Percentiles rank a stretch among this genome's conserved stretches.
These are phyloP conservation scores for Potentilla sterilis DNA, from an alignment of 306 rosid species.

Conservation along the genomic window DNA sequence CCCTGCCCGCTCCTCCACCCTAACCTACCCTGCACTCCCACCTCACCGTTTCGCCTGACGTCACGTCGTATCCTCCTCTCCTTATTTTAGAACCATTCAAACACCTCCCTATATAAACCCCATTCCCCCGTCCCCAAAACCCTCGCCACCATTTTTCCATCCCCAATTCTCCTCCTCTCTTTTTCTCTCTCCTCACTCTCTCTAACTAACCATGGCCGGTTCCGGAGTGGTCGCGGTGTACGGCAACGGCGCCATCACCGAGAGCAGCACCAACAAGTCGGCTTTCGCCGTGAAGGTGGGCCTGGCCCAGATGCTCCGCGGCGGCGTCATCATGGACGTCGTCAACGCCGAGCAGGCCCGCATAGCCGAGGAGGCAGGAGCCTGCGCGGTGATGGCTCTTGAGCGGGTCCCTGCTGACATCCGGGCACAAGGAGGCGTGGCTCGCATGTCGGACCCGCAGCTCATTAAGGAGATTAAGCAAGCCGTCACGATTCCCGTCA, in stretches of 20 bases:
- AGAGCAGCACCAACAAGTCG: slow-evolving; percentile 50
- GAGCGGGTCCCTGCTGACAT: slow-evolving; percentile 89
- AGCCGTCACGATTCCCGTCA: slow-evolving; percentile 85
- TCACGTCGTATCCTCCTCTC: background rate
- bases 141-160: slow-evolving; percentile 15
- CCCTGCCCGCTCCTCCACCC: background rate
- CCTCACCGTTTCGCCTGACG: background rate
- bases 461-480: slow-evolving; percentile 77
- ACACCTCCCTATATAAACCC: slow-evolving; percentile 18
- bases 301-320: slow-evolving; percentile 91
- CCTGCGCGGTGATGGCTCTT: slow-evolving; percentile 88
- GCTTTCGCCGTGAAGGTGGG: slow-evolving; percentile 87
- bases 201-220: slow-evolving; percentile 52
- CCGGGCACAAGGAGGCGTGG: slow-evolving; percentile 85
- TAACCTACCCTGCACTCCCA: background rate
- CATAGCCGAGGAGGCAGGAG: slow-evolving; percentile 84
- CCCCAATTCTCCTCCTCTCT: background rate
- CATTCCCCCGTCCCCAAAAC: slow-evolving; percentile 9
- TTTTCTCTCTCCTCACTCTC: background rate
- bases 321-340: slow-evolving; percentile 93
- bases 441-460: slow-evolving; percentile 86
- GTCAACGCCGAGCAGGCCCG: slow-evolving; percentile 95
- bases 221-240: slow-evolving; percentile 80
- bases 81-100: slow-evolving; percentile 19
- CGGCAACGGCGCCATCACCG: slow-evolving; percentile 74